These are phyloP conservation scores for Microdochium trichocladiopsis DNA, from an alignment of 2,329 filamentous ascomycete species.

Conservation along the genomic window DNA sequence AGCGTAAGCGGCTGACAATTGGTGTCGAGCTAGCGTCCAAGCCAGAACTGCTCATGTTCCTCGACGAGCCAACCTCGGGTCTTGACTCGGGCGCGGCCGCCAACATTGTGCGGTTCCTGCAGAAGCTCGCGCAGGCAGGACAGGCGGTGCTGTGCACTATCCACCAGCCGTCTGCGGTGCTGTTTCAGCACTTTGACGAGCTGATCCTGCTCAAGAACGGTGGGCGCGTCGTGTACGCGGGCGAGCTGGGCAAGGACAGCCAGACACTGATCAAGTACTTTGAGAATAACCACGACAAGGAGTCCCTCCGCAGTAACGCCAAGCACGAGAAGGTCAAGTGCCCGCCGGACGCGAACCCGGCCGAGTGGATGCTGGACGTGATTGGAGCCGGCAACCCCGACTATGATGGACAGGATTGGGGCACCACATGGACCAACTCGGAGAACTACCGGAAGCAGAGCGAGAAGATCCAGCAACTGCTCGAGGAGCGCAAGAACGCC, in stretches of 20 bases:
- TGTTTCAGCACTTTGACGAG: constrained; percentile 51
- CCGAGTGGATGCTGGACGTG: constrained; percentile 48
- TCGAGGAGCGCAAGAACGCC: constrained; percentile 32
- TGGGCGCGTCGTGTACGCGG: constrained; percentile 46
- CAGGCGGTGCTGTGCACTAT: constrained; percentile 56
- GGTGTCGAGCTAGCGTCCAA: constrained; percentile 50
- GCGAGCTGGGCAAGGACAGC: constrained; percentile 43
- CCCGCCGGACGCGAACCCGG: constrained; percentile 40
- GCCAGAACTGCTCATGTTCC: constrained; percentile 53
- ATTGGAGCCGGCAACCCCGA: constrained; percentile 58
- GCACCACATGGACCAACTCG: constrained; percentile 50
- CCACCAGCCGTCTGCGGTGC: constrained; percentile 48
- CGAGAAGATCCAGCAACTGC: constrained; percentile 45
- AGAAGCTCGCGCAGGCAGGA: constrained; percentile 52
- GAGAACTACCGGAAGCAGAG: constrained; percentile 36
- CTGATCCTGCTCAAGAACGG: constrained; percentile 46
- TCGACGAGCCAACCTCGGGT: constrained; percentile 56
- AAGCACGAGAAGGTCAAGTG: constrained; percentile 41
- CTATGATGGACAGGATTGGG: constrained; percentile 55
- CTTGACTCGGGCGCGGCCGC: constrained; percentile 52
- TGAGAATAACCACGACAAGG: constrained; percentile 17
- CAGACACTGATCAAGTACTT: constrained; percentile 43
- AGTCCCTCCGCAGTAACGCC: not conserved
- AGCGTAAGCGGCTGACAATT: constrained; percentile 49
- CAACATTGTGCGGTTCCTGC: constrained; percentile 54